Base-by-base conservation (phyloP, 371 early-diverging fungal species). In the Apophysomyces elegans region DNA sequence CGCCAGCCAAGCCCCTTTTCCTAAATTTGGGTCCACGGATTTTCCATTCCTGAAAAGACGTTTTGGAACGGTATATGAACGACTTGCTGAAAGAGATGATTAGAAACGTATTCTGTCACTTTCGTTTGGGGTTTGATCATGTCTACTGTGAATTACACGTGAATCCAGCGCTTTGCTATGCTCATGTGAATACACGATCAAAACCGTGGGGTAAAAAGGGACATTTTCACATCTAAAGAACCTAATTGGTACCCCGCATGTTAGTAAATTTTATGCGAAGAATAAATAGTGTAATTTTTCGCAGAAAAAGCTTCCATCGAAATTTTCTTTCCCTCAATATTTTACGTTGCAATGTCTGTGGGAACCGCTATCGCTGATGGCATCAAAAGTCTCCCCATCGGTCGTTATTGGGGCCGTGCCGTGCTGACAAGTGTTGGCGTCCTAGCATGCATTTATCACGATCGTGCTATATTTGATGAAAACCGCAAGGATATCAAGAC, bases 391-490 rank as follows among this genome's bases (percentile, higher is more conserved):
- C 7, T 21, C 21, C 21, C 54, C 21, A 21, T 50, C 16, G 54
- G 54, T 21, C 60, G 41, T 2, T 59, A 59, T 16, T 59, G 60
- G 60, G 18, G 43, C 38, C 60, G 41, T 8, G 8, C 21, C 16
- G 8, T 59, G 39, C 41, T 59, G 8, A n/a, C 60, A 12, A 43
- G 60, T 13, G 45, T 65, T 9, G 54, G 38, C 18, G 59, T 58
- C 11, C 46, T 65, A 3, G 59, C 47, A 7, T 38, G 50, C 4
- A 50, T 37, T 5, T 65, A 65, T 12, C 59, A 37, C 37, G 65
- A 65, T n/a, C 65, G 65, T 50, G 59, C 65, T 13, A 39, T 59
- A 9, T 58, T 58, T 18, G 46, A 65, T 26, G 59, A 58, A 3
- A 13, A 16, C 14, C 59, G 65, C 4, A 16, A 21, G 5, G 65